Conservation (phyloP, 495 filamentous ascomycete species). For the Delitschia confertaspora region DNA sequence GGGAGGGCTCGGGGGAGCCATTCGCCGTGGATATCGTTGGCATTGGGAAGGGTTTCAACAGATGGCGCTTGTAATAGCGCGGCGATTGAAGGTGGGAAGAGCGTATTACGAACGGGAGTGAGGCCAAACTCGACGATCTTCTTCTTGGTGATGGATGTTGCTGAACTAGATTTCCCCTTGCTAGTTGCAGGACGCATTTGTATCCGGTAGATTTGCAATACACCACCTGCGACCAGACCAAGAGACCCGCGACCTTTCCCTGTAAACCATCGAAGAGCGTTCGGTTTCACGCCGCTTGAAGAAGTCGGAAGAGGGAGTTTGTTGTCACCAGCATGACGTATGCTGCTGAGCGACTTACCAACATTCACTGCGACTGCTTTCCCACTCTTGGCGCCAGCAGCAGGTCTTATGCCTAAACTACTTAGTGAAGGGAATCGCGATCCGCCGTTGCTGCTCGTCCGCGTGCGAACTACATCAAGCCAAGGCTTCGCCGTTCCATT, state of each 20-base stretch:
- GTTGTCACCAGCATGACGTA: constrained; percentile 78
- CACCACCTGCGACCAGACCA: constrained; percentile 27
- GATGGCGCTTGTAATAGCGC: constrained; percentile 9
- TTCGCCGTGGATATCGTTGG: constrained; percentile 20
- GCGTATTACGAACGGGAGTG: constrained; percentile 13
- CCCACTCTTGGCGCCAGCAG: constrained; percentile 55
- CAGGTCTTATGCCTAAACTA: constrained; percentile 55
- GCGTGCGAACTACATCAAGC: constrained; percentile 22
- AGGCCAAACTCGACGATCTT: constrained; percentile 25
- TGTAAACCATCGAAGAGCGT: constrained; percentile 27
- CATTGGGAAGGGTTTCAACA: constrained; percentile 7
- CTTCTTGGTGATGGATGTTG: constrained; percentile 26
- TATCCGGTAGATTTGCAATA: constrained; percentile 23
- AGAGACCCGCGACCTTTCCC: constrained; percentile 28
- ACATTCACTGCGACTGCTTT: constrained; percentile 76
- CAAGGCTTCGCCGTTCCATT: constrained; percentile 23
- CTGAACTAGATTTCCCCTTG: constrained; percentile 23
- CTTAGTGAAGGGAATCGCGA: constrained; percentile 39
- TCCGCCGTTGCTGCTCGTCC: constrained; percentile 34
- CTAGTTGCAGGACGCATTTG: constrained; percentile 19
- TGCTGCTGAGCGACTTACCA: constrained; percentile 67
- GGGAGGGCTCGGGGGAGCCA: constrained; percentile 25
- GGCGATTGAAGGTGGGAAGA: constrained; percentile 19
- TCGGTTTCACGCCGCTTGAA: constrained; percentile 16
- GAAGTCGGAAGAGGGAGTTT: constrained; percentile 55